Base-by-base conservation (phyloP, 108 stramenopile genomes). In the Chaetoceros muelleri region DNA sequence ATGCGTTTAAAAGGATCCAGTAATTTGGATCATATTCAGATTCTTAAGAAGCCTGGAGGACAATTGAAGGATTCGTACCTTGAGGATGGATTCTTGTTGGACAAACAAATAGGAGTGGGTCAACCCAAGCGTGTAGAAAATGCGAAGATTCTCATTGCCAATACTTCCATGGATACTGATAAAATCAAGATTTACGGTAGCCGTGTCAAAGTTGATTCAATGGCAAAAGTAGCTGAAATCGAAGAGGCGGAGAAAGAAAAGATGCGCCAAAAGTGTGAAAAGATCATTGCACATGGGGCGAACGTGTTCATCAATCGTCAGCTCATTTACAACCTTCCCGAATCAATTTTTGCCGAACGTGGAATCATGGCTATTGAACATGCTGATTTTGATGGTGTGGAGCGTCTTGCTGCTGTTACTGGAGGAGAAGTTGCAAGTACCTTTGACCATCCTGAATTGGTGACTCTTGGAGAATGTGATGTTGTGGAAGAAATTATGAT, bases 181-280 rank as follows among this genome's bases (percentile, higher is more conserved):
- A 99, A 99, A 72, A 98, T 99, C 74, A 99, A 99, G 67, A 99
- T 99, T 51, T 99, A 98, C 66, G 99, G 99, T n/a, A 90, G 90
- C 47, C 82, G 95, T 22, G 99, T 99, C 22, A 78, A 91, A 52
- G 97, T 99, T 2, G 96, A 97, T 66, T 75, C 76, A 27, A 74
- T 99, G 76, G 82, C 76, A 60, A 96, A 97, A 71, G 98, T 99
- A 48, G 96, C 99, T 13, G 97, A 95, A 59, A 99, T 99, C 73
- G 99, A 99, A 75, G 81, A 91, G 60, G 99, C 97, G 1, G 99
- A 99, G 62, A 97, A 95, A 70, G 75, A 87, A 20, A 97, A 98
- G 74, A 98, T 99, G 99, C 74, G 90, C 49, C 77, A 74, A 58
- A 99, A 99, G 79, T 95, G 94, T 58, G 76, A 96, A 28, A 96